Base-by-base conservation (phyloP, 2,329 filamentous ascomycete genomes). In the Hypoxylon sp. region DNA sequence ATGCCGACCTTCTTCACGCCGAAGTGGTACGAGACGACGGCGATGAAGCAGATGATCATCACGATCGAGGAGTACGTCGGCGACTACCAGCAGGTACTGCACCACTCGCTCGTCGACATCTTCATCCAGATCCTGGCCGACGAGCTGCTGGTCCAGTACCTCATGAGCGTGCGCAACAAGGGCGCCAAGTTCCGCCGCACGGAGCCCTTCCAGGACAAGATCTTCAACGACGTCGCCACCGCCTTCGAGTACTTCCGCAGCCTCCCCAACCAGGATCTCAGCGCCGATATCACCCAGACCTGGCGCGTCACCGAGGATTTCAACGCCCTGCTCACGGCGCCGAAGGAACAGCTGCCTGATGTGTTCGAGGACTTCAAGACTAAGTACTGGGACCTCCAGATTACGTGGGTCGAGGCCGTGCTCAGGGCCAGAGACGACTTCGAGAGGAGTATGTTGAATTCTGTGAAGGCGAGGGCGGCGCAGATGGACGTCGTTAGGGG, bases 401-500 rank as follows among this genome's bases (percentile, higher is more conserved):
- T 98, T 65, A 91, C 90, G 49, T 99, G 96, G 96, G 94, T 99
- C 6, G 97, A 99, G 84, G 91, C 93, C 5, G 95, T 97, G 51
- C 78, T 99, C 70, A 87, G 94, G 72, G 86, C 90, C 1, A 86
- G 97, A 73, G 96, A 99, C 79, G 96, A 99, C 82, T 98, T 97
- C 81, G 96, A 98, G 80, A 86, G 95, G 72, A 87, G 88, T 66
- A 93, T 98, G 92, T 80, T 98, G 70, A 96, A 93, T 76, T 87
- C 89, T 17, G 91, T 98, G 52, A 98, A 98, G 84, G 89, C 90
- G 2, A 89, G 90, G 77, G 95, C 94, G n/a, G 94, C 93, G 6
- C 92, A 93, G 80, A 87, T 97, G 72, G 90, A 92, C 65, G 90
- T 94, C 1, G 90, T 92, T 68, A 87, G 94, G 69, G 94, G 93